Conservation (phyloP, 306 rosid species). For the Carpinus fangiana region DNA sequence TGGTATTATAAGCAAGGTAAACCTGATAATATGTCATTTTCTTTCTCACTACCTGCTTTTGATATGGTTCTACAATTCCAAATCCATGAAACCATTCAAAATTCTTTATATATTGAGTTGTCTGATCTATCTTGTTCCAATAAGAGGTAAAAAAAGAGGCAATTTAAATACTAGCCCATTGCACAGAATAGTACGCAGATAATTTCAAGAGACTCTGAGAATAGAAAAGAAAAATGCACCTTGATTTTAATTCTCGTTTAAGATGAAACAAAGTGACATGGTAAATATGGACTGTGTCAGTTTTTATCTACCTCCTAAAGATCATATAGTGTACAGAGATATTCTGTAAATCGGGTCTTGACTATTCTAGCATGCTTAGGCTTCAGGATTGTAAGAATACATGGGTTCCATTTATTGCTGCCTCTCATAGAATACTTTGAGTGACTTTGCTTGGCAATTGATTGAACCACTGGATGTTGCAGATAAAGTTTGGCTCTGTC, state of each 20-base stretch:
- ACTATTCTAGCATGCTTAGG: no score
- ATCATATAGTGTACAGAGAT: no score
- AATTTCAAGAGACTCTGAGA: background rate
- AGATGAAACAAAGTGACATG: background rate
- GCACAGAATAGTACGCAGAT: background rate
- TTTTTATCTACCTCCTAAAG: background rate
- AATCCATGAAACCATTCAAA: background rate
- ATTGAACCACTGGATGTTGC: slow-evolving; percentile 28
- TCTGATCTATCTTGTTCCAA: background rate
- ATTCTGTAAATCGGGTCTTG: no score
- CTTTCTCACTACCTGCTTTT: background rate
- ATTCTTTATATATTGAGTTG: background rate
- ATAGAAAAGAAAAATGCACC: background rate
- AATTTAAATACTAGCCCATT: background rate
- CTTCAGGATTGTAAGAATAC: no score
- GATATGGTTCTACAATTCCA: background rate
- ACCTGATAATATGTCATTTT: background rate
- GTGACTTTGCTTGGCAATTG: slow-evolving; percentile 23
- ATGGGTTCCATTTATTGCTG: background rate
- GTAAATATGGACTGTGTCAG: background rate
- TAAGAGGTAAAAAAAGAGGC: background rate
- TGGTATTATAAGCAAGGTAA: slow-evolving; percentile 89
- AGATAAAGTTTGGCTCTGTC: slow-evolving; percentile 90
- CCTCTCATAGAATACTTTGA: background rate
- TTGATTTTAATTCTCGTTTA: background rate